These are phyloP conservation scores for Byssoonygena ceratinophila DNA, from an alignment of 2,329 filamentous ascomycete species.

Conservation along the genomic window DNA sequence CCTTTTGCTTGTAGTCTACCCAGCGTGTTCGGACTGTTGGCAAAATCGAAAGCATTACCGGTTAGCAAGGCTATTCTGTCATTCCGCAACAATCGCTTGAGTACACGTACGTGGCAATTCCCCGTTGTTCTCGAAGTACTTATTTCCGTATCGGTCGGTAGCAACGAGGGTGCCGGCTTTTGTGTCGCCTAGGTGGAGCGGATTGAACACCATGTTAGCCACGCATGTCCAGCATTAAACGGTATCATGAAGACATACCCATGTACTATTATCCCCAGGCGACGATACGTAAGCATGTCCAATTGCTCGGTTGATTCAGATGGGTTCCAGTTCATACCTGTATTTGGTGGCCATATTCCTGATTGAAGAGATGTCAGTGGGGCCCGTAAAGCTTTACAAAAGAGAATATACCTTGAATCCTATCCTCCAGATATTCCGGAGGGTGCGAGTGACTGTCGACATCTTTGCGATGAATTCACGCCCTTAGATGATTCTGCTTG, in stretches of 20 bases:
- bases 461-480: constrained; percentile 46
- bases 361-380: constrained; percentile 32
- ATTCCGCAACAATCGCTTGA: constrained; percentile 3
- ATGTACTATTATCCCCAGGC: constrained; percentile 31
- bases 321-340: constrained; percentile 51
- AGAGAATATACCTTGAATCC: constrained; percentile 62
- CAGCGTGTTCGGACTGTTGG: constrained; percentile 91
- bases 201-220: neutral
- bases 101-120: constrained; percentile 64
- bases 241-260: constrained; percentile 23
- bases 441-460: constrained; percentile 81
- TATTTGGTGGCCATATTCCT: constrained; percentile 90
- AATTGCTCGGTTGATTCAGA: neutral
- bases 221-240: neutral
- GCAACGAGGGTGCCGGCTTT: constrained; percentile 83
- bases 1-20: constrained; percentile 89
- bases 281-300: constrained; percentile 1
- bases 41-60: neutral
- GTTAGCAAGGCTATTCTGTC: no score
- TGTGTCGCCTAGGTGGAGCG: constrained; percentile 64
- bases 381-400: constrained; percentile 14
- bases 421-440: constrained; percentile 76
- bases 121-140: constrained; percentile 90
- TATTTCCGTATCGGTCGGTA: constrained; percentile 86
- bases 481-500: neutral